Base-by-base conservation (phyloP, 2,329 filamentous ascomycete genomes). In the Pseudogymnoascus sp. region DNA sequence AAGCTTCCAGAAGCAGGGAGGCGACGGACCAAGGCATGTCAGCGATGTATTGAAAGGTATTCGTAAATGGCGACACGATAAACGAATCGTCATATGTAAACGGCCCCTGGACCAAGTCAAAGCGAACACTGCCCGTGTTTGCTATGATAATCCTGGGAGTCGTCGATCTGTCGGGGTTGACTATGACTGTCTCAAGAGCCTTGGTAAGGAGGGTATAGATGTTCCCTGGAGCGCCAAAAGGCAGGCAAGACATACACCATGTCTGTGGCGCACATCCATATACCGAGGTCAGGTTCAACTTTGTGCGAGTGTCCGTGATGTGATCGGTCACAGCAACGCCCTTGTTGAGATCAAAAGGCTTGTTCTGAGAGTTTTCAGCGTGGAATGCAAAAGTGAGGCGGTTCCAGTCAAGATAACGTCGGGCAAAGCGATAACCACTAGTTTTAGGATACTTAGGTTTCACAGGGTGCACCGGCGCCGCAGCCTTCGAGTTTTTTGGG, bases 111-210 rank as follows among this genome's bases (percentile, higher is more conserved):
- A 97, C 96, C 64, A 99, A 89, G 72, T 99, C 94, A 73, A 97
- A 99, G 47, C 94, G 89, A 66, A 99, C 85, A 3, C 89, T 90
- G 25, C 94, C 94, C 0, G 90, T 96, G 74, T 99, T 99, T 61
- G 89, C 80, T 58, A 97, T 83, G 30, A 87, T 85, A 9, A 97
- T 75, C 6, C 84, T 82, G 8, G 91, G 81, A 39, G 82, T 79
- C 61, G 85, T 79, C 11, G 79, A 76, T 2, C 87, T 80, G 30
- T 78, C 75, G 35, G 81, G 70, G 61, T 85, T 85, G 62, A 77
- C 75, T 1, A 86, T 76, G 43, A 82, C 82, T 0, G 90, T 89
- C 0, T 96, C 78, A 0, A 97, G 83, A 22, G 80, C 77, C 3
- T 87, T 80, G 33, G 79, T 75, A 39, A 82, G 70, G 61, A 84